A percentile compares a stretch with the other conserved stretches of the same genome.
Conservation (phyloP, 805 yeast genomes). For the Ogataea saltuana region DNA sequence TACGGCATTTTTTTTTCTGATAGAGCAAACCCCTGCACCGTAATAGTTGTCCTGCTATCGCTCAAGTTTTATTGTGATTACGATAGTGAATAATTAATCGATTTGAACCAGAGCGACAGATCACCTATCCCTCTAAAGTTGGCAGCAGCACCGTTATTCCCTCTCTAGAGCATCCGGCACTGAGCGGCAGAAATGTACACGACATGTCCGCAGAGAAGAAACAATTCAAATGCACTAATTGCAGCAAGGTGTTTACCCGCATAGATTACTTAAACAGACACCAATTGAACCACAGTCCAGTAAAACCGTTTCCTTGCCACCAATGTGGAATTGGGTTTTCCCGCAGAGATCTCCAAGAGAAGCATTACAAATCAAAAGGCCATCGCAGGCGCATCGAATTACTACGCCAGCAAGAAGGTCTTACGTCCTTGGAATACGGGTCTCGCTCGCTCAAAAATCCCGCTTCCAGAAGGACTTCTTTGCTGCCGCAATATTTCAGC, state of each 20-base stretch:
- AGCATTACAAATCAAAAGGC: constrained; percentile 31
- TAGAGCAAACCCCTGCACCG: not conserved
- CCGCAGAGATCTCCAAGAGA: constrained; percentile 35
- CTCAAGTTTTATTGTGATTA: not conserved
- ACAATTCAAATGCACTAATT: constrained; percentile 11
- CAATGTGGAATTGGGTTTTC: constrained; percentile 33
- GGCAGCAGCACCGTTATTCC: no score
- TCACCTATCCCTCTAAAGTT: no score
- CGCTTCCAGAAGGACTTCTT: no score
- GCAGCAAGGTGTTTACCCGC: constrained; percentile 16
- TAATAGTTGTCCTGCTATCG: no score
- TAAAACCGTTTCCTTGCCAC: constrained; percentile 32
- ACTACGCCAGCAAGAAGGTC: constrained; percentile 7
- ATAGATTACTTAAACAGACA: constrained; percentile 35
- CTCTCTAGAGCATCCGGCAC: no score
- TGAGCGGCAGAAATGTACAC: no score
- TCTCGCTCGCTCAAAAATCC: no score
- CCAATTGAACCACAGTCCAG: constrained; percentile 32
- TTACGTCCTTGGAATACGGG: not conserved
- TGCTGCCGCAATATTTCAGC: no score
- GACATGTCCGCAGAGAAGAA: constrained; percentile 1
- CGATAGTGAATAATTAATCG: no score
- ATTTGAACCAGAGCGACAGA: no score
- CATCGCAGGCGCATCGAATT: constrained; percentile 21
- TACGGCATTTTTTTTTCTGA: no score